Conservation (phyloP, 1,284 basidiomycete genomes). For the Puccinia brachypodii region DNA sequence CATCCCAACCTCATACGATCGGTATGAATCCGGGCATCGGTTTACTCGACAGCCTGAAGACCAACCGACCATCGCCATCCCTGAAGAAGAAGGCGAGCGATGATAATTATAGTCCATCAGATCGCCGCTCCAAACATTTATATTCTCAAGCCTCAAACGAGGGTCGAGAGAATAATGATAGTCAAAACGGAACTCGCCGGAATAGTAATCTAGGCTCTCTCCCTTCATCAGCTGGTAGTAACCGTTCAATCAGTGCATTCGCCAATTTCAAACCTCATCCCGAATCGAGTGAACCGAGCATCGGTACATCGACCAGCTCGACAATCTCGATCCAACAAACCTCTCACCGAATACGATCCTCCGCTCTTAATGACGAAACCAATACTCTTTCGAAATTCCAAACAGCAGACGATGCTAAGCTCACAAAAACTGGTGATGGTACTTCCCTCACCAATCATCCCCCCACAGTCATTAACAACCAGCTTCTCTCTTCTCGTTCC, state of each 20-base stretch:
- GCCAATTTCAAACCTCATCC: background rate
- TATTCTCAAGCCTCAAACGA: slow-evolving; percentile 13
- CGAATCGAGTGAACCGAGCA: background rate
- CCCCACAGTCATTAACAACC: background rate
- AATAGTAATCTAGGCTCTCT: slow-evolving; percentile 5
- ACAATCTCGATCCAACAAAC: slow-evolving; percentile 18
- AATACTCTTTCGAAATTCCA: background rate
- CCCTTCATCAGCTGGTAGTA: background rate
- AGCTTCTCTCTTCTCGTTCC: slow-evolving; percentile 17
- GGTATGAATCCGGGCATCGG: background rate
- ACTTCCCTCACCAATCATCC: background rate
- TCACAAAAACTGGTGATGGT: background rate
- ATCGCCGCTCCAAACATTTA: slow-evolving; percentile 1
- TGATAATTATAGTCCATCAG: background rate
- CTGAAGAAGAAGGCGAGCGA: slow-evolving; percentile 41
- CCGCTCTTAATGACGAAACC: background rate
- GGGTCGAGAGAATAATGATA: slow-evolving; percentile 17
- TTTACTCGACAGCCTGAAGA: slow-evolving; percentile 24
- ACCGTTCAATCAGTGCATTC: background rate
- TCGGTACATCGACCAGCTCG: slow-evolving; percentile 19
- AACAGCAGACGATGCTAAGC: background rate
- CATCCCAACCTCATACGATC: background rate
- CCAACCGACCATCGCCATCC: background rate
- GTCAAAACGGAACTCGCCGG: background rate
- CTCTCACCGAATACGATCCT: slow-evolving; percentile 17